These are phyloP conservation scores for Malassezia pachydermatis DNA, from an alignment of 1,284 basidiomycete species.

Conservation along the genomic window DNA sequence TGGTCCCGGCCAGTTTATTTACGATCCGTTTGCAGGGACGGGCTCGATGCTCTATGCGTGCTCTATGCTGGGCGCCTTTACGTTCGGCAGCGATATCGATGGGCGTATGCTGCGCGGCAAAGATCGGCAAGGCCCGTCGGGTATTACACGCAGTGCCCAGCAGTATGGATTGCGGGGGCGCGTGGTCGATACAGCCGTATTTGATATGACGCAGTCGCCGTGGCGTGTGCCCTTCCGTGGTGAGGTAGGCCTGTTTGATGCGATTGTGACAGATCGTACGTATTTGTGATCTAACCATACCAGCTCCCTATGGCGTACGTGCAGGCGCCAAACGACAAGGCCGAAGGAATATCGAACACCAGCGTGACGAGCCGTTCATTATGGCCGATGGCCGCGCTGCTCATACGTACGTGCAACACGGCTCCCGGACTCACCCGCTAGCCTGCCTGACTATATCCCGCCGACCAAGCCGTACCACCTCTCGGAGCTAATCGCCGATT, in stretches of 20 bases:
- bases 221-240: conserved; percentile 61
- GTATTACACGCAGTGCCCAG: conserved; percentile 63
- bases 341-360: conserved; percentile 52
- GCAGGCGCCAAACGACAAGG: conserved; percentile 93
- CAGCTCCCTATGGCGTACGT: conserved; percentile 68
- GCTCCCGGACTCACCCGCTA: conserved; percentile 17
- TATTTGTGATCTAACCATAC: background rate
- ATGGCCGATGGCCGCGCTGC: conserved; percentile 40
- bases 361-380: conserved; percentile 37
- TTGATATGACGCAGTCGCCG: conserved; percentile 79
- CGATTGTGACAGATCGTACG: conserved; percentile 55
- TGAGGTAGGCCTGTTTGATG: conserved; percentile 65
- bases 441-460: conserved; percentile 48
- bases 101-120: conserved; percentile 93
- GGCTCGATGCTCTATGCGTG: conserved; percentile 79
- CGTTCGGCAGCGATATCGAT: conserved; percentile 92
- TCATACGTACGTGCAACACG: conserved; percentile 3
- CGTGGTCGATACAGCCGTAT: conserved; percentile 75
- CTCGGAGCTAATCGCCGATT: conserved; percentile 68
- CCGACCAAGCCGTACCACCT: conserved; percentile 87
- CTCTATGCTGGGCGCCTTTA: conserved; percentile 68
- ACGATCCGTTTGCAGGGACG: conserved; percentile 94
- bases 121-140: conserved; percentile 47
- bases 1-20: conserved; percentile 74
- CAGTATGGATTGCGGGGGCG: conserved; percentile 71